Base-by-base conservation (phyloP, 2,329 filamentous ascomycete genomes). In the Paraphaeosphaeria sporulosa region DNA sequence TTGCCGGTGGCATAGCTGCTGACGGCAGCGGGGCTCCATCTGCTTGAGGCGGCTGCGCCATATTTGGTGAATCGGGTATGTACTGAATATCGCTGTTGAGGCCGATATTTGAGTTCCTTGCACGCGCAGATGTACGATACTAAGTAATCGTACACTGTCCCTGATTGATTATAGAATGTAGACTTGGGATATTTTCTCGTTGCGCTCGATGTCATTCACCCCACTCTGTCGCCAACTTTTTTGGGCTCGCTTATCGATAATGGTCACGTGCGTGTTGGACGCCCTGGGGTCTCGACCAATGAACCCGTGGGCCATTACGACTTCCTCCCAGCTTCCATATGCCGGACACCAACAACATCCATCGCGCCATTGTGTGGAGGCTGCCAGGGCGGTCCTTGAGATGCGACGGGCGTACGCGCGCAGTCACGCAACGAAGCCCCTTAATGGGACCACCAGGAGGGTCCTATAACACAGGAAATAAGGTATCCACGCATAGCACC, bases 1-100 rank as follows among this genome's bases (percentile, higher is more conserved):
- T 86, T 4, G 79, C 80, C 0, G 87, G 87, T 5, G 88, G 87
- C 62, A 89, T 78, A 13, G 80, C 77, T 6, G 85, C 79, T 1
- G 73, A 72, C 74, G 59, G 74, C 60, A 59, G 61, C 55, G 58
- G 60, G 21, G 64, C 53, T 17, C 47, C 64, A 54, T 66, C 59
- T 40, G 17, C 38, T 23, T 64, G 51, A 1, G 54, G 36, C 13
- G 61, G 4, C 43, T 68, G 56, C 50, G 69, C 61, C 71, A 74
- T 73, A 40, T 43, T 48, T 25, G 25, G 34, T 57, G 36, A 32
- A 30, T 27, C 25, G 13, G 57, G 40, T 49, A 5, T 25, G 19
- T 38, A 3, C 19, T 21, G 4, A 4, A 6, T 8, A 27, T 21
- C n/a, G 27, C 19, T 43, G 38, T 32, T 32, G 40, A 17, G 23